phyloP scores from a whole-genome alignment of 257 asterid genomes.

The Nicotiana otophora region DNA sequence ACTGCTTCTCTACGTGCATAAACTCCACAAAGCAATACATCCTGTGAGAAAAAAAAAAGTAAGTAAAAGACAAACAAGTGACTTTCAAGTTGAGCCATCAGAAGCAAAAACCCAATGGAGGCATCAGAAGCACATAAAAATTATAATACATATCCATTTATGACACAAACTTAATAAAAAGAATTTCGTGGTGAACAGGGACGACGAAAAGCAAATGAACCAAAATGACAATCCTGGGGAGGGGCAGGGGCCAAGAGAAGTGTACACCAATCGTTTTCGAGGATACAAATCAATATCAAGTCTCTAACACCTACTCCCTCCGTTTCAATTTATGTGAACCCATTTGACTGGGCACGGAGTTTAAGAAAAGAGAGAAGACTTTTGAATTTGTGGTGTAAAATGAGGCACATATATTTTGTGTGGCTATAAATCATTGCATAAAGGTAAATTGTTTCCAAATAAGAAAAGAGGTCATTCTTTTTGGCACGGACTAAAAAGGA shows the following conservation, averaged over 20 bases:
- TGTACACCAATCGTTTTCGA: neutral
- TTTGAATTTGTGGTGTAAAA: too few relatives aligned
- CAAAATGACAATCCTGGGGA: neutral
- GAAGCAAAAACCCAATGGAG: neutral
- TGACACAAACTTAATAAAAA: neutral
- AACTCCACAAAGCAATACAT: slow-evolving; percentile 90
- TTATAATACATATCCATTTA: neutral
- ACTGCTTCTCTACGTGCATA: slow-evolving; percentile 90
- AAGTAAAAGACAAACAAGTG: slow-evolving; percentile 6
- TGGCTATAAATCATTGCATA: too few relatives aligned
- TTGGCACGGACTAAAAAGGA: too few relatives aligned
- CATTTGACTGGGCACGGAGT: too few relatives aligned
- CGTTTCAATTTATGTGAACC: too few relatives aligned
- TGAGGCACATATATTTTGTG: too few relatives aligned
- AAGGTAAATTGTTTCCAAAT: too few relatives aligned
- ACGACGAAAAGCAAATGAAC: neutral
- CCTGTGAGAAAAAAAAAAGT: slow-evolving; percentile 43
- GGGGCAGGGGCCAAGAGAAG: neutral
- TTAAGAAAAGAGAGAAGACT: too few relatives aligned
- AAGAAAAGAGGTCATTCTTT: too few relatives aligned
- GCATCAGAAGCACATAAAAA: slow-evolving; percentile 1
- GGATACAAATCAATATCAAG: neutral
- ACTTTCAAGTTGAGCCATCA: neutral
- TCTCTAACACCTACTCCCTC: neutral
- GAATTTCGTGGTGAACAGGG: neutral